These are phyloP conservation scores for Harringtonia lauricola DNA, from an alignment of 2,329 filamentous ascomycete genomes.

Conservation along the genomic window DNA sequence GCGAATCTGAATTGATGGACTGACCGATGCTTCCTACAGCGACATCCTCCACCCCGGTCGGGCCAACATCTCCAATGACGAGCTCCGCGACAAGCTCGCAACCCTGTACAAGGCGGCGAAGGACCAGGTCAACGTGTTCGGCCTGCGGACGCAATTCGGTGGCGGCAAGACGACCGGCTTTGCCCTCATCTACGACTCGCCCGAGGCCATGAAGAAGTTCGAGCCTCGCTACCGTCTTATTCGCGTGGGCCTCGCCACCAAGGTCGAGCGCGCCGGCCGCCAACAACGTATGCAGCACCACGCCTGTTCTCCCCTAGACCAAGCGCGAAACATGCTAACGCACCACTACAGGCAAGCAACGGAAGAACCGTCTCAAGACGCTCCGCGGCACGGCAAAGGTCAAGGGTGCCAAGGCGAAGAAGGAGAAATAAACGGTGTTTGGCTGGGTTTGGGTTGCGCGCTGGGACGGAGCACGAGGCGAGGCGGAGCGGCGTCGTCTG, in stretches of 20 bases:
- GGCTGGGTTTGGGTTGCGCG: neutral
- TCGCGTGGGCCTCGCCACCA: conserved; percentile 81
- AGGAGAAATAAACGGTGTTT: conserved; percentile 64
- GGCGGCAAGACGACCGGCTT: conserved; percentile 99
- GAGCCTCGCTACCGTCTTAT: conserved; percentile 97
- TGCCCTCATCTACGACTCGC: conserved; percentile 95
- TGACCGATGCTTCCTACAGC: conserved; percentile 40
- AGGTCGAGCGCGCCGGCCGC: conserved; percentile 95
- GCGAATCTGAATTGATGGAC: neutral
- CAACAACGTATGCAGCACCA: conserved; percentile 71
- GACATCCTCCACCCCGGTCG: conserved; percentile 99
- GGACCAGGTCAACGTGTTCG: conserved; percentile 96
- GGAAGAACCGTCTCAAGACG: conserved; percentile 99
- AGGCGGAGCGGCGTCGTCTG: neutral
- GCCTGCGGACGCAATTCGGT: conserved; percentile 97
- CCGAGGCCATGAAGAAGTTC: conserved; percentile 99
- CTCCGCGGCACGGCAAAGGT: conserved; percentile 95
- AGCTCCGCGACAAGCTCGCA: conserved; percentile 90
- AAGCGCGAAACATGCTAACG: neutral
- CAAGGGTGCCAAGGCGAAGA: conserved; percentile 92
- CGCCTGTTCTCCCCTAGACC: neutral
- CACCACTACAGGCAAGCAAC: conserved; percentile 77
- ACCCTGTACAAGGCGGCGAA: conserved; percentile 97
- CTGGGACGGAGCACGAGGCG: neutral
- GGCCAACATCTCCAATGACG: conserved; percentile 97